These are phyloP conservation scores for Penicillium polonicum DNA, from an alignment of 2,329 filamentous ascomycete species.

Conservation along the genomic window DNA sequence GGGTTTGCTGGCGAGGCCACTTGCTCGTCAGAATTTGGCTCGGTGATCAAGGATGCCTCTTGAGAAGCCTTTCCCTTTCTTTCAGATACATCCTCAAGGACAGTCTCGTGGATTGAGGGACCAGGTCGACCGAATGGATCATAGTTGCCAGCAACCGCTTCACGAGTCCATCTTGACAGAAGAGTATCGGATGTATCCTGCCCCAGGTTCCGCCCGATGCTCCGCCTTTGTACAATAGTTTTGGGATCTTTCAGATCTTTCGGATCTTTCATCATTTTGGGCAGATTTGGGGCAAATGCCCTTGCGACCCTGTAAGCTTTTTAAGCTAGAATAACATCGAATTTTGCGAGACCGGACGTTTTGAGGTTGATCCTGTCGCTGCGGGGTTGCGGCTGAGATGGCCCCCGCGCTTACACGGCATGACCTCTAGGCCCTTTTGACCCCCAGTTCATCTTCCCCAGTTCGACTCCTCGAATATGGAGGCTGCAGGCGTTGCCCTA, in stretches of 20 bases:
- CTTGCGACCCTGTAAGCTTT: background rate
- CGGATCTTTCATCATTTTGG: background rate
- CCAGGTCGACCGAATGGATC: no score
- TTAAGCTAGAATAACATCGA: background rate
- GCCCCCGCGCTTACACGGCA: background rate
- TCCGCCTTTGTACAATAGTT: background rate
- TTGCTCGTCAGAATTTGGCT: background rate
- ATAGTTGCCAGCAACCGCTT: background rate
- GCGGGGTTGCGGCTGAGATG: background rate
- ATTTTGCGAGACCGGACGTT: background rate
- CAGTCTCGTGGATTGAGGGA: background rate
- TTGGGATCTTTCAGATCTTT: background rate
- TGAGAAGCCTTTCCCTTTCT: background rate
- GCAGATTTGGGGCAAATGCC: background rate
- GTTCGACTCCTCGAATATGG: conserved; percentile 1
- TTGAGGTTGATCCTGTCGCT: background rate
- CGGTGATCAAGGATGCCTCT: background rate
- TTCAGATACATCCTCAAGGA: background rate
- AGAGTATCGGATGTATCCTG: no score
- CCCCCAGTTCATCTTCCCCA: background rate
- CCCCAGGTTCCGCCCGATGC: no score
- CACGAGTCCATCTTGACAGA: background rate
- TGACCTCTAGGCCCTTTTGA: background rate
- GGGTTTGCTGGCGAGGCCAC: background rate
- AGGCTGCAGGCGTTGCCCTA: conserved; percentile 31